Evolutionary conservation across 176 grass and related monocot genomes (phyloP), one percentile per base, ranked within the genome.

Genomic region (Metroxylon sagu): DNA sequence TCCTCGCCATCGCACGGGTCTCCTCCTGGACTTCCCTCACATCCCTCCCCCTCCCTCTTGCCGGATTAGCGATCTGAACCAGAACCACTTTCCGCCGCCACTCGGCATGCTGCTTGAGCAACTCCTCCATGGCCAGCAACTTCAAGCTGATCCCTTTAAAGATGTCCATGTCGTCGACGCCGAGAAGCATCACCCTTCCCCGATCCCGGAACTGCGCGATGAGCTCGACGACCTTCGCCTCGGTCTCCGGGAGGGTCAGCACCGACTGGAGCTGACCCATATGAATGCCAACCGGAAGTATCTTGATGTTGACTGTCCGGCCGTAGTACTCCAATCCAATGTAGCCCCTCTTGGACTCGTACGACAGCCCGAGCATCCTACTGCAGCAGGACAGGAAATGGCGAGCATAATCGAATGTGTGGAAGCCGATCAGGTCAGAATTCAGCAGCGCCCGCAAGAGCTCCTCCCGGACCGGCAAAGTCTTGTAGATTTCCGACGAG

Each of bases 151-250:
- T 96, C 25, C 91, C 91, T 65, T 96, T 96, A 52, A 96, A 96
- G 30, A 96, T 96, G 61, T 96, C 91, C 91, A 96, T 96, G 62
- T 96, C 91, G 64, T 96, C 91, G 14, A 96, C 91, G 21, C 91
- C 91, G 5, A 96, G 83, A 57, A 96, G 64, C 71, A 90, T 89
- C 16, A 96, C 77, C 26, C 58, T 76, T 0, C 80, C 86, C n/a
- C 82, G 80, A 16, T 88, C 70, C 3, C 58, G 68, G 76, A 90
- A 96, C 39, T 70, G 77, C 50, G 74, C 72, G 51, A 79, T 70
- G 17, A 96, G 76, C 53, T 96, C 80, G 0, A 64, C 60, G 19
- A 96, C 83, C 80, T 88, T 96, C 12, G 58, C 74, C 69, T 87
- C 80, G 0, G 91, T 96, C 59, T 87, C 71, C 0, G 77, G 80